A percentile compares a stretch with the other conserved stretches of the same genome.
Conservation (phyloP, 192 early-diverging fungal species). For the Diversispora eburnea region DNA sequence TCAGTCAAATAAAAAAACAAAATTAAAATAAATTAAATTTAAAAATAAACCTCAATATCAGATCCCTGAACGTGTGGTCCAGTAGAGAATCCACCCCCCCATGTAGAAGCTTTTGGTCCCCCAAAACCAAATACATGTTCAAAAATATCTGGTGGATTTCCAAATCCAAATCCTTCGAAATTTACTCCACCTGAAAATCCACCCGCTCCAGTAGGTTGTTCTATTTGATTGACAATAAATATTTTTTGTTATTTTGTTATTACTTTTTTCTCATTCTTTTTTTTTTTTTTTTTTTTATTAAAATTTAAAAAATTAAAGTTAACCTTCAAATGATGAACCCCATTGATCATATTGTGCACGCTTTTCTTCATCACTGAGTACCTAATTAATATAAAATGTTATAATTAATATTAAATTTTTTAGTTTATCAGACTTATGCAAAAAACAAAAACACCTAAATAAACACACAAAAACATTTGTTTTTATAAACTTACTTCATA, state of each 20-base stretch:
- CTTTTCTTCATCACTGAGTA: slow-evolving; percentile 90
- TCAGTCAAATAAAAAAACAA: not conserved
- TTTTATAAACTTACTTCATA: slow-evolving; percentile 58
- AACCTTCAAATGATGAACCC: slow-evolving; percentile 52
- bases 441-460: too few relatives aligned
- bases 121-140: slow-evolving; percentile 38
- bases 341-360: slow-evolving; percentile 89
- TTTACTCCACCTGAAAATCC: slow-evolving; percentile 55
- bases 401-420: not conserved
- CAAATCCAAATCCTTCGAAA: slow-evolving; percentile 62
- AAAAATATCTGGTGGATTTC: slow-evolving; percentile 31
- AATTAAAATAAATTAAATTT: not conserved
- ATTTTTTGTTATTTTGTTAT: not conserved
- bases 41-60: slow-evolving; percentile 55
- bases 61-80: slow-evolving; percentile 46
- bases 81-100: not conserved
- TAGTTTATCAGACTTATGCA: too few relatives aligned
- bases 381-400: slow-evolving; percentile 36
- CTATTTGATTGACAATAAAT: slow-evolving; percentile 29
- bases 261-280: too few relatives aligned
- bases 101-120: slow-evolving; percentile 32
- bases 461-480: too few relatives aligned
- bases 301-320: not conserved
- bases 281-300: not conserved
- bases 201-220: slow-evolving; percentile 45